phyloP scores from a whole-genome alignment of 2,329 filamentous ascomycete species.

The Hypocreales sp. region DNA sequence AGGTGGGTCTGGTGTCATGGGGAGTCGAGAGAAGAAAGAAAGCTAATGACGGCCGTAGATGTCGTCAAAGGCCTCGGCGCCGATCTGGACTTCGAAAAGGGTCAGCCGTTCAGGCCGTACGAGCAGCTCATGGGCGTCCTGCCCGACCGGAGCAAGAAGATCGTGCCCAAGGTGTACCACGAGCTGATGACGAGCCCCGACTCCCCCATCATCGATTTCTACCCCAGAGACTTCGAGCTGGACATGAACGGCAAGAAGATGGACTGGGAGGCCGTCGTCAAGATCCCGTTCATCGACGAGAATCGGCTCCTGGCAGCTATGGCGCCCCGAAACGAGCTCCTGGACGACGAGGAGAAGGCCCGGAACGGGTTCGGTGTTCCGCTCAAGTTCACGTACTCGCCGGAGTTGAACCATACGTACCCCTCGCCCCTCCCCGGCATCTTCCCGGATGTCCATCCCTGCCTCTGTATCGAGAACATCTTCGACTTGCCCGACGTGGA shows the following conservation, averaged over 20 bases:
- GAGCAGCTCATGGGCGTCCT: constrained; percentile 98
- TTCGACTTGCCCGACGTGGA: constrained; percentile 91
- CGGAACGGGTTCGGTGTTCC: constrained; percentile 87
- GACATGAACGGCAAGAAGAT: constrained; percentile 99
- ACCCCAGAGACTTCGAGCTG: constrained; percentile 88
- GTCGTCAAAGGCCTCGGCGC: constrained; percentile 77
- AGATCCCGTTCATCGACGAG: constrained; percentile 97
- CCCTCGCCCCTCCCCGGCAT: constrained; percentile 77
- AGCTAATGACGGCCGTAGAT: no score
- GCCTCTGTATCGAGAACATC: constrained; percentile 87
- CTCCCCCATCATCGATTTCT: constrained; percentile 95
- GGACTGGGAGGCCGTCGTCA: constrained; percentile 98
- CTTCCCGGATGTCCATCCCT: constrained; percentile 77
- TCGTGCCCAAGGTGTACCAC: constrained; percentile 78
- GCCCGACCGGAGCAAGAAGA: constrained; percentile 92
- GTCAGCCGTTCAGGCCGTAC: constrained; percentile 87
- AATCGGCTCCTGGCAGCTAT: constrained; percentile 72
- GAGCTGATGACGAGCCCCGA: constrained; percentile 80
- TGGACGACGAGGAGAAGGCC: constrained; percentile 63
- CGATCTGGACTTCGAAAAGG: constrained; percentile 81
- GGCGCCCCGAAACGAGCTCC: constrained; percentile 62
- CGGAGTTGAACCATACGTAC: constrained; percentile 65
- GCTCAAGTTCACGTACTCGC: constrained; percentile 80
- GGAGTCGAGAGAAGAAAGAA: no score
- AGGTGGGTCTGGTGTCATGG: no score